These are phyloP conservation scores for Artemisia annua DNA, from an alignment of 129 eudicot species.

Conservation along the genomic window DNA sequence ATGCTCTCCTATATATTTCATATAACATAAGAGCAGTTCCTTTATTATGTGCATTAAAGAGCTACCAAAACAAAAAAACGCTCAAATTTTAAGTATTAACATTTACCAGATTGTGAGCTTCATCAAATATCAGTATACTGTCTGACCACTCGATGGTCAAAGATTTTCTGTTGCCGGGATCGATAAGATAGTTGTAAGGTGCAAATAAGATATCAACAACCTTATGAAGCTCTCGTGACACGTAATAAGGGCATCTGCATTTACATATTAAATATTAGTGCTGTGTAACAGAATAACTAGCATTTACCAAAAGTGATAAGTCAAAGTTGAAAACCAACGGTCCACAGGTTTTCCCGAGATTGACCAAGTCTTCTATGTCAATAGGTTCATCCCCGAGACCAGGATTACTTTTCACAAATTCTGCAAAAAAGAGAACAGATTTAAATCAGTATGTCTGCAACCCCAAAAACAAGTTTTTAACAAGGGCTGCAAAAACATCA, in stretches of 20 bases:
- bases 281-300: slow-evolving; percentile 2
- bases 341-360: slow-evolving; percentile 86
- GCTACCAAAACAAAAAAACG: not conserved
- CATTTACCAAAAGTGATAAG: slow-evolving; percentile 7
- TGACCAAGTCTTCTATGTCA: slow-evolving; percentile 97
- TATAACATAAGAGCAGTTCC: not conserved
- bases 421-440: slow-evolving; percentile 34
- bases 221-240: slow-evolving; percentile 87
- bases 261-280: slow-evolving; percentile 16
- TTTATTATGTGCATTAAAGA: slow-evolving; percentile 13
- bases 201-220: slow-evolving; percentile 91
- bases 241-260: slow-evolving; percentile 91
- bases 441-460: slow-evolving; percentile 9
- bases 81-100: not conserved
- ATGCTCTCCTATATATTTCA: slow-evolving; percentile 67
- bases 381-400: slow-evolving; percentile 93
- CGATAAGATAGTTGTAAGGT: slow-evolving; percentile 98
- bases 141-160: slow-evolving; percentile 68
- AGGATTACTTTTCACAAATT: slow-evolving; percentile 70
- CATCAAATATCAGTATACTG: slow-evolving; percentile 88
- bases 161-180: slow-evolving; percentile 66
- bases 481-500: slow-evolving; percentile 19
- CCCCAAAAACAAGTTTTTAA: slow-evolving; percentile 11
- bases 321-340: slow-evolving; percentile 63
- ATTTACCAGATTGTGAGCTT: slow-evolving; percentile 95